These are phyloP conservation scores for Solanum commersonii DNA, from an alignment of 257 asterid genomes.

Conservation along the genomic window DNA sequence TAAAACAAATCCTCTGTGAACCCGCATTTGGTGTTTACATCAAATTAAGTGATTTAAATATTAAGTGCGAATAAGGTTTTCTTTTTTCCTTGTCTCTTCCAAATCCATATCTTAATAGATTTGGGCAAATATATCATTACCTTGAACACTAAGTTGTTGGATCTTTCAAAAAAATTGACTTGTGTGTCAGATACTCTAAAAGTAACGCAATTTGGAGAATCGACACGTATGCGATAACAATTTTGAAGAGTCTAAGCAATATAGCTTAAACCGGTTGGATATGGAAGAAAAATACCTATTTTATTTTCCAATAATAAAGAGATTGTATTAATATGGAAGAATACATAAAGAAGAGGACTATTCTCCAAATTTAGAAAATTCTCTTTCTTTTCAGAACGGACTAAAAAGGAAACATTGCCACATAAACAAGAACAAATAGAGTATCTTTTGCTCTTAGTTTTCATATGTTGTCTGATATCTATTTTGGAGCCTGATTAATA, in stretches of 20 bases:
- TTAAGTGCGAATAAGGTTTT: neutral
- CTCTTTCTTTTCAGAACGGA: rapidly evolving
- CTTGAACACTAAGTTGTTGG: neutral
- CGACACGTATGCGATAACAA: rapidly evolving
- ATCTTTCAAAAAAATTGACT: neutral
- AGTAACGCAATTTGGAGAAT: too few relatives aligned
- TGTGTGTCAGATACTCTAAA: neutral
- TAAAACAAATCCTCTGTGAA: neutral
- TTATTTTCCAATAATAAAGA: neutral
- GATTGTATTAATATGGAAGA: neutral
- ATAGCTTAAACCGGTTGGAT: neutral
- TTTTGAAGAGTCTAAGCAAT: neutral
- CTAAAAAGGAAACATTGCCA: neutral
- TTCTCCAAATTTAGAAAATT: neutral
- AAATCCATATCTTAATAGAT: neutral
- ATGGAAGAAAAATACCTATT: neutral
- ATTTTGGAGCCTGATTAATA: neutral
- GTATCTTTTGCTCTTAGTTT: neutral
- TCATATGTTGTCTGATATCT: neutral
- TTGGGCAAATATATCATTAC: neutral
- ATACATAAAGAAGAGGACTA: neutral
- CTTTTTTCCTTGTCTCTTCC: neutral
- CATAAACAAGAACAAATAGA: neutral
- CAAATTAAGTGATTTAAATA: neutral
- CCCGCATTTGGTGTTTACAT: neutral